phyloP scores from a whole-genome alignment of 192 early-diverging fungal species.

The Paraglomus occultum region DNA sequence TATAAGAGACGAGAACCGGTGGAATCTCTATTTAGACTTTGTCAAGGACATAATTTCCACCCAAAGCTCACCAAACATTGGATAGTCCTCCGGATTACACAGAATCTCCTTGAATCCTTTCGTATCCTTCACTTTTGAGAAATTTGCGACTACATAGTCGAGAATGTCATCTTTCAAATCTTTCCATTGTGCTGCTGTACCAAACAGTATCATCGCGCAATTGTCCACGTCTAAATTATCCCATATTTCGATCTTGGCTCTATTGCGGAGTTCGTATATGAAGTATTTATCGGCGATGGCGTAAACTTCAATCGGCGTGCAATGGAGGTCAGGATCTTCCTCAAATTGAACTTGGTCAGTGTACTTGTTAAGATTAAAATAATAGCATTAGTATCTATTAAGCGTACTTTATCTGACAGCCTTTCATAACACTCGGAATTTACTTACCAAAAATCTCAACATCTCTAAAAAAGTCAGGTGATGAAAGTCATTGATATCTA shows the following conservation, averaged over 20 bases:
- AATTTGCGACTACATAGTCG: conserved; percentile 9
- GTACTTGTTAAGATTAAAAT: neutral
- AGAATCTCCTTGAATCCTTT: conserved; percentile 7
- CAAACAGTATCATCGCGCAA: conserved; percentile 8
- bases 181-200: conserved; percentile 2
- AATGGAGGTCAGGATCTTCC: neutral
- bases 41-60: no score
- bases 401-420: no score
- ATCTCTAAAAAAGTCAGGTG: neutral
- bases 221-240: neutral
- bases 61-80: no score
- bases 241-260: conserved; percentile 3
- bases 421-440: no score
- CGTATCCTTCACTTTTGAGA: conserved; percentile 3
- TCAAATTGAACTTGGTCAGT: conserved; percentile 1
- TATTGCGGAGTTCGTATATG: neutral
- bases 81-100: no score
- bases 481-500: neutral
- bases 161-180: conserved; percentile 22
- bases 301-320: neutral
- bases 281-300: conserved; percentile 15
- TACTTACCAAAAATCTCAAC: conserved; percentile 5
- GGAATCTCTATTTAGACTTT: no score
- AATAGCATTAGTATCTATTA: no score
- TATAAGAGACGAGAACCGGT: no score